A percentile compares a stretch with the other conserved stretches of the same genome.
Conservation (phyloP, 176 grass and related monocot species). For the Guadua angustifolia region DNA sequence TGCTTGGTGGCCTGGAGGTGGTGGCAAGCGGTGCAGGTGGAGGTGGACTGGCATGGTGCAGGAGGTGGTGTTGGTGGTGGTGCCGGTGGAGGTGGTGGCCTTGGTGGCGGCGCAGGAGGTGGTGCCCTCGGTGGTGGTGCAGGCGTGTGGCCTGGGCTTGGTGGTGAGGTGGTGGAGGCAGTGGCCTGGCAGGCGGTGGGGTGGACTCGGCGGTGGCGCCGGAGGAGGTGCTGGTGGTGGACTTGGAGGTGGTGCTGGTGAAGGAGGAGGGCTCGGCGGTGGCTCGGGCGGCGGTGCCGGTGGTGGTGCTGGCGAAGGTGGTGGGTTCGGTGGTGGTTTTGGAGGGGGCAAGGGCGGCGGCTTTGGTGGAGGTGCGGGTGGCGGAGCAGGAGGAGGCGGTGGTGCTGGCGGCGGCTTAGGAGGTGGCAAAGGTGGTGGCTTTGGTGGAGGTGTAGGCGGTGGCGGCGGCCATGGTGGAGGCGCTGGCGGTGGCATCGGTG, state of each 20-base stretch:
- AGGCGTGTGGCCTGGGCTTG: neutral
- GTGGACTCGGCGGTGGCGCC: fast-evolving
- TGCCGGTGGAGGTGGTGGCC: fast-evolving
- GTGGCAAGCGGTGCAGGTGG: neutral
- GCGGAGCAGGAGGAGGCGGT: constrained; percentile 32
- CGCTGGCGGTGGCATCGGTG: constrained; percentile 1
- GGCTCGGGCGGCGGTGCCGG: neutral
- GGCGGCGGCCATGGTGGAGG: neutral
- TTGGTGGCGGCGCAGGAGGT: neutral
- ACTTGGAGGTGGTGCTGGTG: fast-evolving
- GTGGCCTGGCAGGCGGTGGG: neutral
- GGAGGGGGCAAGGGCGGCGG: constrained; percentile 9
- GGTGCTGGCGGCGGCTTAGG: constrained; percentile 21
- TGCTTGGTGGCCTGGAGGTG: neutral
- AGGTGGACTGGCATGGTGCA: neutral
- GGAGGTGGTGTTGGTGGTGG: neutral
- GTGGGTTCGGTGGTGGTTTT: neutral
- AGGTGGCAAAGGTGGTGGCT: constrained; percentile 10
- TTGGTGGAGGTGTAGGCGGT: neutral
- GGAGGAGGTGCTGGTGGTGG: neutral
- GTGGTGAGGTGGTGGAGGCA: neutral
- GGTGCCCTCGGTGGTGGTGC: neutral
- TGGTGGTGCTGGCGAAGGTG: neutral
- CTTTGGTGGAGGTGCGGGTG: neutral
- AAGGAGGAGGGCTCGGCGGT: neutral